Conservation (phyloP, 176 grass and related monocot genomes). For the bread wheat (Triticum aestivum) region IWGSC_CS_RefSeq_v2.1 NC_057802.1:563103778-563104277, state of each 20-base stretch:
- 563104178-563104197: slow-evolving; percentile 46
- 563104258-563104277: slow-evolving; percentile 27
- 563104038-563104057: neutral
- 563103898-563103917: neutral
- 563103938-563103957: neutral
- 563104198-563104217: neutral
- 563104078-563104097: slow-evolving; percentile 33
- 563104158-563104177: slow-evolving; percentile 27
- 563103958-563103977: neutral
- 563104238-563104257: slow-evolving; percentile 25
- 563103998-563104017: neutral
- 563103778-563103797: neutral
- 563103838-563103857: neutral
- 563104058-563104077: neutral
- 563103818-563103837: neutral
- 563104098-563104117: slow-evolving; percentile 38
- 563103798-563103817: neutral
- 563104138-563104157: slow-evolving; percentile 45
- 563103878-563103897: neutral
- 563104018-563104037: neutral
- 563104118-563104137: slow-evolving; percentile 28
- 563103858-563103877: slow-evolving; percentile 4
- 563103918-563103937: neutral
- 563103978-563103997: neutral
- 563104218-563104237: neutral